Evolutionary conservation across 306 rosid species (phyloP).

Genomic region (Purshia tridentata): DNA sequence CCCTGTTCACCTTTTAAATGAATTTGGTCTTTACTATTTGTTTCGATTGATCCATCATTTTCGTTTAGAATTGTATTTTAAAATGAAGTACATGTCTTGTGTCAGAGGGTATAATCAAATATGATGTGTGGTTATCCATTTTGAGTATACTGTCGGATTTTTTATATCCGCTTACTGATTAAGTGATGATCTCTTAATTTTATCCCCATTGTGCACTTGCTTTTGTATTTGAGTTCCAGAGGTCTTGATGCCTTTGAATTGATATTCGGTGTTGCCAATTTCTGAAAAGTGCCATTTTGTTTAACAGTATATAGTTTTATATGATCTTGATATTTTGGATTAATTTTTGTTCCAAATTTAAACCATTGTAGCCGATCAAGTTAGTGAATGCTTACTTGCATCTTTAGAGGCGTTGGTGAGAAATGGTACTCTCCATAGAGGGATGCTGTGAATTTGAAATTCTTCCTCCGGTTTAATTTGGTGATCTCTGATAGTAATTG

Average conservation of each 20-base stretch:
- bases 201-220: not conserved
- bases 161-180: not conserved
- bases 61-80: not conserved
- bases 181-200: not conserved
- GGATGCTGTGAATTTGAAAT: not conserved
- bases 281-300: not conserved
- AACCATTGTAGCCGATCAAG: not conserved
- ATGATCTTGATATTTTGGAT: not conserved
- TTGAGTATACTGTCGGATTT: not conserved
- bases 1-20: not conserved
- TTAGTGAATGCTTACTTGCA: not conserved
- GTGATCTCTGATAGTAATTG: not conserved
- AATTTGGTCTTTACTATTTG: not conserved
- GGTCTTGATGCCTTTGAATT: not conserved
- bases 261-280: not conserved
- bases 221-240: not conserved
- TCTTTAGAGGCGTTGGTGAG: not conserved
- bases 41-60: constrained; percentile 3
- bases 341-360: not conserved
- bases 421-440: not conserved
- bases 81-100: not conserved
- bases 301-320: not conserved
- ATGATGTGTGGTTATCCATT: not conserved
- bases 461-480: not conserved
- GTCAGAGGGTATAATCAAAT: not conserved